A percentile compares a stretch with the other conserved stretches of the same genome.
Conservation (phyloP, 1,284 basidiomycete species). For the Puccinia novopanici region DNA sequence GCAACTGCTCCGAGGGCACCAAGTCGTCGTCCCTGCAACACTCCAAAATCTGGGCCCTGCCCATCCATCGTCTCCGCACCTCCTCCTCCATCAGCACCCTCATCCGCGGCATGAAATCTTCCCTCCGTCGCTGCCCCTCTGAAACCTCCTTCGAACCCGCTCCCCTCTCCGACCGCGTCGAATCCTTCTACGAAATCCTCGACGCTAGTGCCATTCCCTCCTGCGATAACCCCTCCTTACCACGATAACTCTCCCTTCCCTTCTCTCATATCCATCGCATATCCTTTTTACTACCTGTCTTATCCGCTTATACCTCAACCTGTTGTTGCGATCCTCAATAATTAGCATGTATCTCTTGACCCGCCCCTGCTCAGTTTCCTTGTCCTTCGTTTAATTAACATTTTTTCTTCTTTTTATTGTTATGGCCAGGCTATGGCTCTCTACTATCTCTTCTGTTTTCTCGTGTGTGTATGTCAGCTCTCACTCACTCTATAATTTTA, state of each 20-base stretch:
- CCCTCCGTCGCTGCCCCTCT: constrained; percentile 8
- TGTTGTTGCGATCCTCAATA: too few species aligned
- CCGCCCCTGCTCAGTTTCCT: too few species aligned
- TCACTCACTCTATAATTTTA: too few species aligned
- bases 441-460: too few species aligned
- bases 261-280: too few species aligned
- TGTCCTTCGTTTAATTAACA: too few species aligned
- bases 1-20: constrained; percentile 11
- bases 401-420: too few species aligned
- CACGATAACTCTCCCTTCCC: not conserved
- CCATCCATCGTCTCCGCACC: constrained; percentile 6
- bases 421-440: too few species aligned
- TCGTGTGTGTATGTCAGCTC: too few species aligned
- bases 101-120: constrained; percentile 6
- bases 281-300: too few species aligned
- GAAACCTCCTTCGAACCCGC: constrained; percentile 5
- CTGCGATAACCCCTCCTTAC: not conserved
- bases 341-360: too few species aligned
- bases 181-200: constrained; percentile 27
- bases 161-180: not conserved
- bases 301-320: too few species aligned
- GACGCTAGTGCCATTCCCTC: constrained; percentile 21
- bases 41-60: constrained; percentile 5
- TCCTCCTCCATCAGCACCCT: constrained; percentile 28
- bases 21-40: not conserved